Percentiles rank a stretch among this genome's conserved stretches.
Conservation (phyloP, 441 rosid species). For the Melastoma candidum region DNA sequence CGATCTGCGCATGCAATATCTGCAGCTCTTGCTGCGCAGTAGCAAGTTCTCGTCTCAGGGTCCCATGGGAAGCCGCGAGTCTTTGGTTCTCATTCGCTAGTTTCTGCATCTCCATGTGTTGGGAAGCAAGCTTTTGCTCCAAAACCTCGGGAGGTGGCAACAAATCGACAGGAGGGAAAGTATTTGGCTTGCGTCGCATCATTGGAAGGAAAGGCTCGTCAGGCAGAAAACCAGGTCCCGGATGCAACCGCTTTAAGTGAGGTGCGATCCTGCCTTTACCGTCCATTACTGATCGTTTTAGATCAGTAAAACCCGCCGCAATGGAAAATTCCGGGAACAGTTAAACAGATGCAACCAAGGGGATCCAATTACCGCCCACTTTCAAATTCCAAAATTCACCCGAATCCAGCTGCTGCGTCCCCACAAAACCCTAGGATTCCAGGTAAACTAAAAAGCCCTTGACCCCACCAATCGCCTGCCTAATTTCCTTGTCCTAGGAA, state of each 20-base stretch:
- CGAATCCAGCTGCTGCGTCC: too few relatives aligned
- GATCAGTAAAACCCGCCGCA: slow-evolving; percentile 15
- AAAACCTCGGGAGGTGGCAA: slow-evolving; percentile 73
- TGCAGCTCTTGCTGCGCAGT: slow-evolving; percentile 89
- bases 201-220: slow-evolving; percentile 52
- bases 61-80: slow-evolving; percentile 70
- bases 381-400: too few relatives aligned
- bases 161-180: slow-evolving; percentile 56
- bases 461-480: too few relatives aligned
- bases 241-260: slow-evolving; percentile 56
- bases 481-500: too few relatives aligned
- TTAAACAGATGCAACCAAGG: too few relatives aligned
- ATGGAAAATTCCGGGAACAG: too few relatives aligned
- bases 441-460: too few relatives aligned
- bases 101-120: slow-evolving; percentile 77
- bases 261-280: slow-evolving; percentile 77
- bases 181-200: slow-evolving; percentile 36
- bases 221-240: slow-evolving; percentile 45
- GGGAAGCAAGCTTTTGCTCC: slow-evolving; percentile 84
- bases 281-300: slow-evolving; percentile 33
- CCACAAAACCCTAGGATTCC: too few relatives aligned
- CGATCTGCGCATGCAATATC: slow-evolving; percentile 62
- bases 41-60: slow-evolving; percentile 72
- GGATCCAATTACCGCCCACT: too few relatives aligned
- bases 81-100: slow-evolving; percentile 90